Evolutionary conservation across 2,329 filamentous ascomycete genomes (phyloP), one percentile per base, ranked within the genome.

Genomic region (Cercospora beticola): DNA sequence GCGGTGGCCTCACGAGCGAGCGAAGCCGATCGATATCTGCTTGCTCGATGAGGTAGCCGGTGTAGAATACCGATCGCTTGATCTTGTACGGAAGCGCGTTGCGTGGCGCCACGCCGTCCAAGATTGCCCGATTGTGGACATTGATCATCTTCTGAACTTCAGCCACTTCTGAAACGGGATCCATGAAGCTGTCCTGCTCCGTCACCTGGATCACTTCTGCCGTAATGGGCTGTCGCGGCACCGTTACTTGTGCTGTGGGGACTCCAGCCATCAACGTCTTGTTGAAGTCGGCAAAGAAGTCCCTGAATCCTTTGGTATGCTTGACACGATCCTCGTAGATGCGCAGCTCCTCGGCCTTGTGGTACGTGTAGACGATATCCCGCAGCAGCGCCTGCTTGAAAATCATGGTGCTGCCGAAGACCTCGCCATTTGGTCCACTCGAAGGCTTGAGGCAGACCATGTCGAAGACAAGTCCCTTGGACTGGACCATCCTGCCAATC

Each of bases 61-160:
- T 97, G 81, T 94, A 97, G 80, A 93, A 93, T 61, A 97, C 90
- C 1, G 89, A 92, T 78, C 94, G 94, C 79, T 92, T 93, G 78
- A 99, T 92, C 73, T 87, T 86, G 69, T 95, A 81, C 1, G 82
- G 84, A 57, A 81, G 80, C 36, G 82, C 80, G 58, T 80, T 80
- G 9, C 78, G 77, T 0, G 83, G 83, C 49, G 82, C 83, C 9
- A 78, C 82, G 67, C 77, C 80, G 60, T 71, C 80, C 72, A 82
- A 81, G 49, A 90, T 81, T 26, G 86, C 82, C 3, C 82, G 81
- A 78, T 98, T 99, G 83, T 98, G 94, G 21, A 87, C 84, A 77
- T 97, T 94, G 81, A 98, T 90, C 84, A 97, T 90, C 73, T 90
- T 89, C 80, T 97, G 94, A 14, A 98, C 88, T 78, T 94, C 90